phyloP scores from a whole-genome alignment of 1,284 basidiomycete species.

The Fistulinella cinereoalba region DNA sequence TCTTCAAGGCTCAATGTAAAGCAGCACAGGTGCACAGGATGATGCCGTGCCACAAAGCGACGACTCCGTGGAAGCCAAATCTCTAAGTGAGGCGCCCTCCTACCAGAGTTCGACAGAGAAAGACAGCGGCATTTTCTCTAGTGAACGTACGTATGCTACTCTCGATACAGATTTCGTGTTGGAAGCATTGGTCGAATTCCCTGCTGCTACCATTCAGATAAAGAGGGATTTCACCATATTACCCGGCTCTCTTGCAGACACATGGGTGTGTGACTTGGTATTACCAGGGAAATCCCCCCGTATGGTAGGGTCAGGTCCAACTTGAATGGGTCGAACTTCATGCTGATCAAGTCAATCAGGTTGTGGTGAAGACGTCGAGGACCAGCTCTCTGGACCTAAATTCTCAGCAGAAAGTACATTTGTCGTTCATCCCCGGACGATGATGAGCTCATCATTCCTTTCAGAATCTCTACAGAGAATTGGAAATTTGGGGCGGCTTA shows the following conservation, averaged over 20 bases:
- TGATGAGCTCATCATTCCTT: neutral
- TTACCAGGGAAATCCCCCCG: constrained; percentile 1
- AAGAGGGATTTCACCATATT: constrained; percentile 10
- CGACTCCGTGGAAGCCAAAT: too few species aligned
- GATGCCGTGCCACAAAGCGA: too few species aligned
- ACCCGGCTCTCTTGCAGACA: constrained; percentile 21
- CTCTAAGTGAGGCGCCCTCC: too few species aligned
- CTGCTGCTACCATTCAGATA: constrained; percentile 9
- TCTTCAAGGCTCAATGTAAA: too few species aligned
- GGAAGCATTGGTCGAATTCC: constrained; percentile 12
- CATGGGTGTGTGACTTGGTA: constrained; percentile 28
- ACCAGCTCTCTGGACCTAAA: neutral
- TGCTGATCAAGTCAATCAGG: constrained; percentile 8
- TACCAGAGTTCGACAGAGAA: too few species aligned
- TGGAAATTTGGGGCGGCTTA: constrained; percentile 23
- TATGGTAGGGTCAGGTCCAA: constrained; percentile 4
- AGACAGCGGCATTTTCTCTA: too few species aligned
- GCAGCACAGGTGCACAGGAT: too few species aligned
- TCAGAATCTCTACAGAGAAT: constrained; percentile 29
- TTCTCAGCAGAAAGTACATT: constrained; percentile 15
- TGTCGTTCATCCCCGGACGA: neutral
- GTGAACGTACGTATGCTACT: too few species aligned
- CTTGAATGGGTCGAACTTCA: neutral
- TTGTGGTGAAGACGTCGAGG: constrained; percentile 27
- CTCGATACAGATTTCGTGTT: constrained; percentile 8